Conservation (phyloP, 139 green algal species). For the Desmodesmus armatus region DNA sequence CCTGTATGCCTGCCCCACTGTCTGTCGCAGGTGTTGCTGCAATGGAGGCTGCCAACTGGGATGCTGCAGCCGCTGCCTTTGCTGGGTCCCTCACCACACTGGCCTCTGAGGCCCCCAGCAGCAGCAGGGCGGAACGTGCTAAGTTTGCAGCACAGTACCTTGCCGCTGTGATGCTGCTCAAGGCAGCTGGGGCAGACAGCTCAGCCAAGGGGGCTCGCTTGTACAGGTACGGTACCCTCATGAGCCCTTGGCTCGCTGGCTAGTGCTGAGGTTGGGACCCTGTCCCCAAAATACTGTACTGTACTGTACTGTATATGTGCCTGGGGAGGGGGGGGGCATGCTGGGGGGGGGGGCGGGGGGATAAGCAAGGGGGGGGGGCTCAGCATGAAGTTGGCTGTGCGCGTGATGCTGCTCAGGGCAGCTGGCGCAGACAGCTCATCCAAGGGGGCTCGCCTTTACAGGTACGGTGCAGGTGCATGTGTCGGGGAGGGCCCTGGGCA, state of each 20-base stretch:
- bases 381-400: not conserved
- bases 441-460: conserved; percentile 49
- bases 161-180: conserved; percentile 46
- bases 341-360: too few species aligned
- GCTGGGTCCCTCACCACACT: conserved; percentile 15
- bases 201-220: conserved; percentile 44
- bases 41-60: conserved; percentile 46
- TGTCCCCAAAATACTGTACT: too few species aligned
- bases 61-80: conserved; percentile 19
- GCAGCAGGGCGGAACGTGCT: not conserved
- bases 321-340: too few species aligned
- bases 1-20: not conserved
- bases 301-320: too few species aligned
- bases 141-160: conserved; percentile 47
- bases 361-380: too few species aligned
- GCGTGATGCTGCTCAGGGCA: conserved; percentile 33
- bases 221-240: conserved; percentile 51
- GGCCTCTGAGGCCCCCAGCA: not conserved
- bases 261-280: too few species aligned
- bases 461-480: too few species aligned
- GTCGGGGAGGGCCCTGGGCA: too few species aligned
- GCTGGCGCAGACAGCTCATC: not conserved
- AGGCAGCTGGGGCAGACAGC: conserved; percentile 21
- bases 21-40: conserved; percentile 6
- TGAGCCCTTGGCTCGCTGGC: too few species aligned